phyloP scores from a whole-genome alignment of 257 asterid species.

The Solanum bulbocastanum region DNA sequence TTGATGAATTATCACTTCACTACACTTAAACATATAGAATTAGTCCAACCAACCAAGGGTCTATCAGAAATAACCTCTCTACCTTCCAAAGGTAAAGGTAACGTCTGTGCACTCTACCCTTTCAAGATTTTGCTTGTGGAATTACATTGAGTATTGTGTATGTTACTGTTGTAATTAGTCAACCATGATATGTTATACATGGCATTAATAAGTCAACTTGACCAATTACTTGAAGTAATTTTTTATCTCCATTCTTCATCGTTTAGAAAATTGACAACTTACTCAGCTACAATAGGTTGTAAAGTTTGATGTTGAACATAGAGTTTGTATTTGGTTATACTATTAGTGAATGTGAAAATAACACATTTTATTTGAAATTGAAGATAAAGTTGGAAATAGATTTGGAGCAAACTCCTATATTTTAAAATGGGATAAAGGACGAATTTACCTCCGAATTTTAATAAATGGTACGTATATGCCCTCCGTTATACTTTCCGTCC shows the following conservation, averaged over 20 bases:
- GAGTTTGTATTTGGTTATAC: background rate
- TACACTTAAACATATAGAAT: background rate
- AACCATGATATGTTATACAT: background rate
- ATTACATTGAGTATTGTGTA: background rate
- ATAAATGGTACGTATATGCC: too few species aligned
- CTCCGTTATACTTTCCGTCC: too few species aligned
- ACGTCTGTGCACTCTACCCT: background rate
- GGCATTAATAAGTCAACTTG: background rate
- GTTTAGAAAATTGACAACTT: background rate
- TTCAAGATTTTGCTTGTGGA: background rate
- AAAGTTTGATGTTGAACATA: background rate
- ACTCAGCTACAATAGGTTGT: background rate
- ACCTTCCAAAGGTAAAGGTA: background rate
- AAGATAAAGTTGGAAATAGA: background rate
- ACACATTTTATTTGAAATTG: background rate
- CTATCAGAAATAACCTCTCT: background rate
- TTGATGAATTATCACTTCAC: background rate
- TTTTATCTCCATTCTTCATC: background rate
- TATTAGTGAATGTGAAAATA: accelerated
- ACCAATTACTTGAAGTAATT: background rate
- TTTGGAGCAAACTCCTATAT: background rate
- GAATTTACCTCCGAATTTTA: too few species aligned
- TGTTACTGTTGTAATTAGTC: background rate
- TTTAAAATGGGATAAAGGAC: too few species aligned
- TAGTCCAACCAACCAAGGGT: background rate